Evolutionary conservation across 805 yeast species (phyloP), one percentile per base, ranked within the genome.

Genomic region (Ogataea dorogensis): DNA sequence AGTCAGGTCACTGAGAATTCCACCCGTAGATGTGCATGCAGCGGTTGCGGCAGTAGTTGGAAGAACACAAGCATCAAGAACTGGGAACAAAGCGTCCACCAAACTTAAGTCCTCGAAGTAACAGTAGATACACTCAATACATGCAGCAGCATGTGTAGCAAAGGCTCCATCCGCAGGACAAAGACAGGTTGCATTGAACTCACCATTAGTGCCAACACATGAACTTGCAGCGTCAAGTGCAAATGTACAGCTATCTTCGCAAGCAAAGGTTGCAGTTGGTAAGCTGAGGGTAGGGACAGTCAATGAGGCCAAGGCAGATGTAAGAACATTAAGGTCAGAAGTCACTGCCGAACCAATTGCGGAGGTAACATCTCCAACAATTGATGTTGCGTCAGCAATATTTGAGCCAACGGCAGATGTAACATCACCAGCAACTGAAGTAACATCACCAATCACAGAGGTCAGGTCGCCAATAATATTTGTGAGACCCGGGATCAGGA

Each of bases 401-500:
- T 11, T 15, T 11, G n/a, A 11, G 4, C 27, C 27, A 24, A 13
- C 27, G 15, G 31, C 32, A 8, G 65, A 59, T 46, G 65, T 65
- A 17, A 65, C 60, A 49, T 66, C 65, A 28, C 50, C 56, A 8
- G 65, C 58, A 9, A 56, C 31, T n/a, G 50, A 38, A 12, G 27
- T 20, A 48, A 67, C 61, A 9, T 50, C 59, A 11, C 43, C 55
- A 24, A 61, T 44, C 12, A 65, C 56, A 9, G 41, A 21, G 16
- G 53, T 36, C 21, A 61, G 11, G 8, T 10, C 29, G 8, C 29
- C 29, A 50, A 46, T 46, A 62, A 1, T 43, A 40, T 24, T 63
- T 59, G 44, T 62, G 61, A 45, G 60, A 58, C 28, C 40, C 40
- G 65, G 65, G 61, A n/a, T n/a, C n/a, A n/a, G 44, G 61, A 44